A percentile compares a stretch with the other conserved stretches of the same genome.
These are phyloP conservation scores for Ceratopteris richardii DNA, from an alignment of 75 land plant genomes.

Conservation along the genomic window DNA sequence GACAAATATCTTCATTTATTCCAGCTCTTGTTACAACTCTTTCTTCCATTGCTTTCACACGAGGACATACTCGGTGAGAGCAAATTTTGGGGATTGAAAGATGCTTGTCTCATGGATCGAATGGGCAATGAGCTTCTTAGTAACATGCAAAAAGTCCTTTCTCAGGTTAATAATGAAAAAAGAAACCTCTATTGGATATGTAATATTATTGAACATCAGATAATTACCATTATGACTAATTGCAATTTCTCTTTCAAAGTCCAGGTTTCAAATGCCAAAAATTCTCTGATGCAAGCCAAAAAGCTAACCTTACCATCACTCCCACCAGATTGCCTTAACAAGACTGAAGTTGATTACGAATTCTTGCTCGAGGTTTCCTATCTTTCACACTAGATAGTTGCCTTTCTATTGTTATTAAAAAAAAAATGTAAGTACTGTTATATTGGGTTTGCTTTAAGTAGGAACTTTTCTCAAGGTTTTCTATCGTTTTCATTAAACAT, in stretches of 20 bases:
- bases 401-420: background rate
- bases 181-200: too few relatives aligned
- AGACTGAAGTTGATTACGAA: slow-evolving; percentile 21
- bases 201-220: background rate
- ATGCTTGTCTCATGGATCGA: slow-evolving; percentile 11
- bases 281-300: slow-evolving; percentile 1
- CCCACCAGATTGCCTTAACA: slow-evolving; percentile 13
- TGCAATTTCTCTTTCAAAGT: background rate
- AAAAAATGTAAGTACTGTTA: too few relatives aligned
- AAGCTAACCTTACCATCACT: slow-evolving; percentile 16
- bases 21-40: slow-evolving; percentile 20
- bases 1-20: too few relatives aligned
- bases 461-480: too few relatives aligned
- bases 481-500: too few relatives aligned
- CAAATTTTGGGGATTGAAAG: slow-evolving; percentile 17
- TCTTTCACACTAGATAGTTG: background rate
- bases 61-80: slow-evolving; percentile 14
- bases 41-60: slow-evolving; percentile 21
- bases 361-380: slow-evolving; percentile 28
- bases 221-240: background rate
- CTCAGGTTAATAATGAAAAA: slow-evolving; percentile 22
- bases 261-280: slow-evolving; percentile 22
- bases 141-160: slow-evolving; percentile 27
- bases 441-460: too few relatives aligned
- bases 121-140: slow-evolving; percentile 26